phyloP scores from a whole-genome alignment of 2,329 filamentous ascomycete species.

The Alternaria sp. region DNA sequence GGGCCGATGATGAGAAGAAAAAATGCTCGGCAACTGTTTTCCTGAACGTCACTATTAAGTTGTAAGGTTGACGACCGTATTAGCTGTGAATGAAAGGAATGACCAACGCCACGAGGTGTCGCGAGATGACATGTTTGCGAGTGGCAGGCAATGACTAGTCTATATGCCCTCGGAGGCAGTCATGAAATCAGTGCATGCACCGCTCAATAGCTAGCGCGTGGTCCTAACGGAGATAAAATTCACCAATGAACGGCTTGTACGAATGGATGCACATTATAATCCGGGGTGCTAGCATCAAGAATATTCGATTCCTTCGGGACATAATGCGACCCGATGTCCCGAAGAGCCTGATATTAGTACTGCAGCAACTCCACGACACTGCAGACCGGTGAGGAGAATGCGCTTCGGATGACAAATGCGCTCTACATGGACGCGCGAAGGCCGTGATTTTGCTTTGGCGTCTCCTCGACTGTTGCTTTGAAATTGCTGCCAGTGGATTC shows the following conservation, averaged over 20 bases:
- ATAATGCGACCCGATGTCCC: conserved; percentile 27
- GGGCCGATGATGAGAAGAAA: neutral
- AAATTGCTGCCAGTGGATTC: conserved; percentile 4
- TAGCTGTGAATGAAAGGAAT: conserved; percentile 6
- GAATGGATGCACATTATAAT: conserved; percentile 25
- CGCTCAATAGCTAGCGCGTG: conserved; percentile 31
- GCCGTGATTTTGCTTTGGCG: neutral
- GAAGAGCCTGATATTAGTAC: conserved; percentile 12
- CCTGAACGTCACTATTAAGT: neutral
- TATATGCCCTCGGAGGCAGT: conserved; percentile 27
- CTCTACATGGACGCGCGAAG: neutral
- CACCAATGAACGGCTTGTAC: conserved; percentile 28
- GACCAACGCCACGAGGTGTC: conserved; percentile 10
- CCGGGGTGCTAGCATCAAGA: conserved; percentile 41
- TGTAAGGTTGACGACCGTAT: neutral
- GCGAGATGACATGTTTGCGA: conserved; percentile 13
- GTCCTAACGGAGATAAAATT: conserved; percentile 38
- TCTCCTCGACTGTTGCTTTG: conserved; percentile 3
- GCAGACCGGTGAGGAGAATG: neutral
- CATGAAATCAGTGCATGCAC: conserved; percentile 34
- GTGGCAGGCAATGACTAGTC: conserved; percentile 23
- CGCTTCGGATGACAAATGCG: neutral
- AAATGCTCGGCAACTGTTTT: neutral
- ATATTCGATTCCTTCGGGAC: conserved; percentile 29
- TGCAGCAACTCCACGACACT: neutral